A percentile compares a stretch with the other conserved stretches of the same genome.
These are phyloP conservation scores for Phytophthora citricola DNA, from an alignment of 352 stramenopile genomes.

Conservation along the genomic window DNA sequence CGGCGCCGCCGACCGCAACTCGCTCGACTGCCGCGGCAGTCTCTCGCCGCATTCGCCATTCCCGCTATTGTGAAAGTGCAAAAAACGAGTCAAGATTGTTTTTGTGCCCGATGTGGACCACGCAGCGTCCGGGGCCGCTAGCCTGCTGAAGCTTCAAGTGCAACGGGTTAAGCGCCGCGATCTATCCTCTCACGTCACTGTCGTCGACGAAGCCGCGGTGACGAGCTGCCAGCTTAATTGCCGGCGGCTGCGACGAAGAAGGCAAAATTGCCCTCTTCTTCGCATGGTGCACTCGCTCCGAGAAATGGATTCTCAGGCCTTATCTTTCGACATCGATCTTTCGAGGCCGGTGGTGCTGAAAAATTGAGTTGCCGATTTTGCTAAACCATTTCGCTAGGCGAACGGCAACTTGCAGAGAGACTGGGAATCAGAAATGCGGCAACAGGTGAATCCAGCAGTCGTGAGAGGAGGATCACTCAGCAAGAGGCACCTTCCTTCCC, in stretches of 20 bases:
- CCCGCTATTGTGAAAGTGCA: constrained; percentile 20
- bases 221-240: neutral
- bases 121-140: constrained; percentile 15
- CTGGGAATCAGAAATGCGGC: constrained; percentile 5
- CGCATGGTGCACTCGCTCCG: neutral
- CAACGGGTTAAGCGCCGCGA: neutral
- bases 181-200: neutral
- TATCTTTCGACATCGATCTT: neutral
- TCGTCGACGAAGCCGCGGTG: constrained; percentile 1
- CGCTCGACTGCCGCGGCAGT: neutral
- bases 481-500: too few species aligned
- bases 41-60: constrained; percentile 28
- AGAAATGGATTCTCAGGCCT: neutral
- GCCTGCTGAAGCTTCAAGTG: constrained; percentile 7
- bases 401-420: constrained; percentile 15
- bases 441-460: too few species aligned
- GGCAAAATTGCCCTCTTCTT: neutral
- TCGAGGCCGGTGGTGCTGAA: neutral
- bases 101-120: constrained; percentile 16
- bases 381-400: constrained; percentile 13
- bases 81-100: constrained; percentile 16
- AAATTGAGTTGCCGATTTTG: constrained; percentile 6
- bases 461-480: too few species aligned
- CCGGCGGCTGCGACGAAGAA: neutral
- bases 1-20: neutral